These are phyloP conservation scores for Penicillium nordicum DNA, from an alignment of 2,329 filamentous ascomycete species.

Conservation along the genomic window DNA sequence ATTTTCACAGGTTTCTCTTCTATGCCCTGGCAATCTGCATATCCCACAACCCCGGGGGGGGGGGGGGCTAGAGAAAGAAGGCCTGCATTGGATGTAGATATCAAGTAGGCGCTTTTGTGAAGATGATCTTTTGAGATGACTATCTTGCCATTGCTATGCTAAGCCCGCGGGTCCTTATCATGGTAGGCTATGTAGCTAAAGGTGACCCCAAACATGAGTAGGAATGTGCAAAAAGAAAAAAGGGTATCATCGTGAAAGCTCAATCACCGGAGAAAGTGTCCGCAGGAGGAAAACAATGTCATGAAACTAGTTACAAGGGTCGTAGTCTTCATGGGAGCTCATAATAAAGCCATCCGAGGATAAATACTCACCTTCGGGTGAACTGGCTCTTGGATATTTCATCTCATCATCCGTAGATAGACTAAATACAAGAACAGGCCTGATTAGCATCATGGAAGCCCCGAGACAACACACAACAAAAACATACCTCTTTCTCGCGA, in stretches of 20 bases:
- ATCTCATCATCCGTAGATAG: constrained; percentile 9
- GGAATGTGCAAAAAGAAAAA: not conserved
- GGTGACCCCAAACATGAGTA: not conserved
- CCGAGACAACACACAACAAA: not conserved
- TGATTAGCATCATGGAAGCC: not conserved
- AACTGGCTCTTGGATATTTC: not conserved
- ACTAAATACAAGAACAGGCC: constrained; percentile 4
- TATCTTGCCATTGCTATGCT: not conserved
- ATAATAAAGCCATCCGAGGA: not conserved
- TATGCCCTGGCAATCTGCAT: too few relatives aligned
- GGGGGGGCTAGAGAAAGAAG: not conserved
- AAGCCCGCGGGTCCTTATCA: too few relatives aligned
- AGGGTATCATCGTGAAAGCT: constrained; percentile 3
- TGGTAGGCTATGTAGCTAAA: not conserved
- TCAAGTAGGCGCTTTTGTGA: not conserved
- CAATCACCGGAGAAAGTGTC: not conserved
- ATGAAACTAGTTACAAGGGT: not conserved
- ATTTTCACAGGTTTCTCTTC: too few relatives aligned
- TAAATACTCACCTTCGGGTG: not conserved
- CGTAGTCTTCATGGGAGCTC: not conserved
- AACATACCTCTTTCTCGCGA: constrained; percentile 47
- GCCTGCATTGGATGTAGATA: not conserved
- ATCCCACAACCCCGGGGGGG: too few relatives aligned
- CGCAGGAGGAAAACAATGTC: not conserved
- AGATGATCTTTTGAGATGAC: not conserved